phyloP scores from a whole-genome alignment of 2,329 filamentous ascomycete genomes.

The Amauroascus niger region DNA sequence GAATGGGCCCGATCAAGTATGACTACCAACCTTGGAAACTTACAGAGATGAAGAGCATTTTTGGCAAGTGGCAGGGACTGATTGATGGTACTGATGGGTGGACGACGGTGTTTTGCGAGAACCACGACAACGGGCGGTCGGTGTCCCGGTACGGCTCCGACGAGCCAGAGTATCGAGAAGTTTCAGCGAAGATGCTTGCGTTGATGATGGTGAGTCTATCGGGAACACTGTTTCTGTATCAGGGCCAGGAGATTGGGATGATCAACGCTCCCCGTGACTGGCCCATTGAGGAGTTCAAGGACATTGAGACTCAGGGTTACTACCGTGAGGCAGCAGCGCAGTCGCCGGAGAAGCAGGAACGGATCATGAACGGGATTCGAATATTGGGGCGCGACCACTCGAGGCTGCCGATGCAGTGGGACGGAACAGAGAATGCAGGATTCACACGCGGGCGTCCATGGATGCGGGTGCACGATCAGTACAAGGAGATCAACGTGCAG shows the following conservation, averaged over 20 bases:
- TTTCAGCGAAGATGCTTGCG: conserved; percentile 46
- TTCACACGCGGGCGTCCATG: conserved; percentile 51
- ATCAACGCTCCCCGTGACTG: conserved; percentile 45
- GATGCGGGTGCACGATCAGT: conserved; percentile 52
- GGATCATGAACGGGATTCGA: conserved; percentile 34
- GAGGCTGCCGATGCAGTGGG: conserved; percentile 61
- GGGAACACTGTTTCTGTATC: conserved; percentile 49
- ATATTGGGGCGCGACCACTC: conserved; percentile 55
- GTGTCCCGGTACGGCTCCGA: conserved; percentile 46
- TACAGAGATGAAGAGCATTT: conserved; percentile 42
- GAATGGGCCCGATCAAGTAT: too few relatives aligned
- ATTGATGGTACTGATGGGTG: conserved; percentile 41
- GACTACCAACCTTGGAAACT: conserved; percentile 38
- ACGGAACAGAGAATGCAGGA: conserved; percentile 46
- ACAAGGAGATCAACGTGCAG: conserved; percentile 51
- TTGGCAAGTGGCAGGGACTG: conserved; percentile 45
- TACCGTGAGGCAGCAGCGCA: conserved; percentile 33
- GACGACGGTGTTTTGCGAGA: conserved; percentile 54
- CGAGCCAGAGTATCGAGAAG: conserved; percentile 36
- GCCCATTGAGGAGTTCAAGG: conserved; percentile 38
- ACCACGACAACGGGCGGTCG: conserved; percentile 52
- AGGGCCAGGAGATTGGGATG: conserved; percentile 55
- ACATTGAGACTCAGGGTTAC: conserved; percentile 41
- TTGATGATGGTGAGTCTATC: conserved; percentile 39
- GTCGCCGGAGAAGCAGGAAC: conserved; percentile 21